Evolutionary conservation across 805 yeast genomes (phyloP).

Genomic region (Saccharomycopsis fermentans): DNA sequence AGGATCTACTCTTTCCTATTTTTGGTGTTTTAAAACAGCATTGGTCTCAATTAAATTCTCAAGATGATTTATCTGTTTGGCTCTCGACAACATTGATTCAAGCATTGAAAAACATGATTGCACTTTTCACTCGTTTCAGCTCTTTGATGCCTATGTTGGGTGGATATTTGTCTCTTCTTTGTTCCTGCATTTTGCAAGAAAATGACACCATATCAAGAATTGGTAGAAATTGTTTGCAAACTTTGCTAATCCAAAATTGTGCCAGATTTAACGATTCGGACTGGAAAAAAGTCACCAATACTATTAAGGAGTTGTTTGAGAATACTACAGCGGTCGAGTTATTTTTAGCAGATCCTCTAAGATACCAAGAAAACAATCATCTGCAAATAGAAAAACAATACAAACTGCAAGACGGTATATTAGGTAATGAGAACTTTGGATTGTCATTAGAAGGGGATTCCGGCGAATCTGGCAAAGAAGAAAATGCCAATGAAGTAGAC

Average conservation of each 20-base stretch:
- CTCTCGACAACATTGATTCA: constrained; percentile 91
- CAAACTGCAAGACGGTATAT: background rate
- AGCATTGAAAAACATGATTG: constrained; percentile 81
- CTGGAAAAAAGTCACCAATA: constrained; percentile 62
- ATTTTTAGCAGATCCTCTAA: constrained; percentile 47
- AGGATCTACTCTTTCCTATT: constrained; percentile 77
- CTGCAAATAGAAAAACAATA: constrained; percentile 1
- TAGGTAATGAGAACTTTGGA: background rate
- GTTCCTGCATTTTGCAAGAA: constrained; percentile 89
- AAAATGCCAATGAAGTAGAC: background rate
- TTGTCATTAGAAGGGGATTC: background rate
- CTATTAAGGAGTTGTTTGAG: constrained; percentile 62
- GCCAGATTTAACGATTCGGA: constrained; percentile 50
- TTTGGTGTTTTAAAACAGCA: constrained; percentile 69
- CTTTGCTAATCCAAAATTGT: constrained; percentile 67
- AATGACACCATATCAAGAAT: constrained; percentile 94
- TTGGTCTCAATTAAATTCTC: constrained; percentile 59
- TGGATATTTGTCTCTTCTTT: constrained; percentile 66
- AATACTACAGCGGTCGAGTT: constrained; percentile 81
- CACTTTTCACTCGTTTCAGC: constrained; percentile 70
- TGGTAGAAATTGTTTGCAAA: constrained; percentile 82
- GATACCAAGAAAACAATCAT: constrained; percentile 8
- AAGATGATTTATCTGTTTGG: constrained; percentile 92
- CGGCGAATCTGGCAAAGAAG: background rate
- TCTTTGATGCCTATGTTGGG: constrained; percentile 64